Evolutionary conservation across 2,329 filamentous ascomycete genomes (phyloP), one percentile per base, ranked within the genome.

Genomic region (Aureobasidium pullulans): DNA sequence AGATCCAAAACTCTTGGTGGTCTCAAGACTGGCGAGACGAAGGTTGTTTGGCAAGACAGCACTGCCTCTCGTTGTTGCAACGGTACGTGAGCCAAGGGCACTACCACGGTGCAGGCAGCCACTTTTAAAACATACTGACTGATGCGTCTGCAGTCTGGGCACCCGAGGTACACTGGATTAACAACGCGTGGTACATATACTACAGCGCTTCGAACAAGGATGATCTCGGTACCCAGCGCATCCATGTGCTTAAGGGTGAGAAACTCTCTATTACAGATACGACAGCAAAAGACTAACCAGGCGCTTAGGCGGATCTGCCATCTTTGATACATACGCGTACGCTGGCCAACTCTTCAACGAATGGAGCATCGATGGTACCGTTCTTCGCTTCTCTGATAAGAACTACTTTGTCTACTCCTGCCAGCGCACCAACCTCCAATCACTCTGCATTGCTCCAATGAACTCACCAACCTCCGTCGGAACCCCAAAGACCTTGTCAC

Each of bases 381-480:
- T 83, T 58, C 70, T 84, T 0, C 76, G 77, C 16, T 77, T 81
- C 63, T 64, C 68, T 5, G 71, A 72, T 42, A 69, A 71, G 32
- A 79, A 80, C 68, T 84, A 82, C 69, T 78, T 83, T 40, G 74
- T 81, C 56, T 83, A 76, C 70, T 83, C 79, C 1, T 64, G 62
- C 54, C 59, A 62, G n/a, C 44, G 76, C 13, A 73, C 73, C 40
- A 72, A 64, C 70, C 71, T 75, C 3, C 75, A 77, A 59, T 70
- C 69, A 2, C 65, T 77, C 15, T 77, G 73, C 64, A 76, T 76
- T 39, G 74, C 75, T 5, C 66, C 70, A 15, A 66, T 70, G 68
- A 71, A 72, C 8, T 68, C 71, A 8, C 71, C 79, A 60, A 72
- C 75, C 60, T 68, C 75, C 0, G 73, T 80, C 2, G 79, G 80